These are phyloP conservation scores for Ceratocystis variospora DNA, from an alignment of 2,329 filamentous ascomycete genomes.

Conservation along the genomic window DNA sequence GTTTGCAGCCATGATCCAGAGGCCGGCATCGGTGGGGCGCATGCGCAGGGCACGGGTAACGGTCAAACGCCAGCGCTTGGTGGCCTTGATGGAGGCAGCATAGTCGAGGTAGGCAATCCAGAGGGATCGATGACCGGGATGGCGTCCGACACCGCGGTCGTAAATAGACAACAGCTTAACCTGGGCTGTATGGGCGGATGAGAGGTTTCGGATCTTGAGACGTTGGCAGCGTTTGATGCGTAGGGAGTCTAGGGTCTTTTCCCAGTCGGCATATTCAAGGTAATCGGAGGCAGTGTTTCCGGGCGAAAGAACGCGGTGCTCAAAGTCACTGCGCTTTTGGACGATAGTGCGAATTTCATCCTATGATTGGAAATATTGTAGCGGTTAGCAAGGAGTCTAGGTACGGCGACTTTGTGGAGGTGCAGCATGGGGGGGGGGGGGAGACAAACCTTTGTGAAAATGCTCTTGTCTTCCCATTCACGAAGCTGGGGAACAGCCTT, in stretches of 20 bases:
- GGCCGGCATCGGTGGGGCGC: conserved; percentile 65
- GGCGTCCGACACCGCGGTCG: conserved; percentile 71
- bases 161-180: conserved; percentile 79
- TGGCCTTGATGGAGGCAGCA: conserved; percentile 52
- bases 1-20: conserved; percentile 79
- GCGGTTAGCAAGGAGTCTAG: background rate
- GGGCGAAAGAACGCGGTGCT: conserved; percentile 76
- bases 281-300: conserved; percentile 67
- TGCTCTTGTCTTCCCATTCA: conserved; percentile 80
- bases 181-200: conserved; percentile 57
- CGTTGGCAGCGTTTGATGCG: conserved; percentile 72
- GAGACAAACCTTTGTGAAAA: conserved; percentile 59
- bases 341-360: conserved; percentile 84
- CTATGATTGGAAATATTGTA: conserved; percentile 30
- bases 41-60: conserved; percentile 62
- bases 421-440: conserved; percentile 10
- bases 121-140: conserved; percentile 64
- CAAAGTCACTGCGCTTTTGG: conserved; percentile 80
- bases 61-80: conserved; percentile 50
- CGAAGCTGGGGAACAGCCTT: conserved; percentile 82
- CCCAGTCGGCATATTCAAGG: conserved; percentile 66
- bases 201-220: conserved; percentile 55
- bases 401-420: conserved; percentile 8
- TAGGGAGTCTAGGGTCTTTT: conserved; percentile 56
- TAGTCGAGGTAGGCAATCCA: conserved; percentile 89